A percentile compares a stretch with the other conserved stretches of the same genome.
phyloP scores from a whole-genome alignment of 2,329 filamentous ascomycete species.

The Xylariales sp. region DNA sequence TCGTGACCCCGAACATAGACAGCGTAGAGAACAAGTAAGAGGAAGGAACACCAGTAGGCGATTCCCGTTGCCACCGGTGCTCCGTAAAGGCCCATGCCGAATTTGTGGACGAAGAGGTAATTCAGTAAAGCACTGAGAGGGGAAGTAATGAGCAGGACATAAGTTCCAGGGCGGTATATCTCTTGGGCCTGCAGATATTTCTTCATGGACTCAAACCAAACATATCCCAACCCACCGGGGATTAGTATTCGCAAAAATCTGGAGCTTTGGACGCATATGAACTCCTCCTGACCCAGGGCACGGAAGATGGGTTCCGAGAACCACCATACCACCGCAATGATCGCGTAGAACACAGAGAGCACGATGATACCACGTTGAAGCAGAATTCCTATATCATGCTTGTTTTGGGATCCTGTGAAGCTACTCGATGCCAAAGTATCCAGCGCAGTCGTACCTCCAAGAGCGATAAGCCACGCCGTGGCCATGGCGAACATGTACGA shows the following conservation, averaged over 20 bases:
- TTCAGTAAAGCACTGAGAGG: conserved; percentile 78
- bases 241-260: conserved; percentile 69
- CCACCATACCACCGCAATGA: conserved; percentile 69
- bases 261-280: conserved; percentile 69
- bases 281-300: conserved; percentile 70
- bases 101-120: conserved; percentile 70
- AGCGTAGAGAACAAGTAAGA: conserved; percentile 69
- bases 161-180: conserved; percentile 78
- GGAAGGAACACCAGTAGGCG: conserved; percentile 80
- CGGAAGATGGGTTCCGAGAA: conserved; percentile 71
- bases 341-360: conserved; percentile 65
- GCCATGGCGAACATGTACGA: conserved; percentile 94
- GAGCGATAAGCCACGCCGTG: conserved; percentile 79
- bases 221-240: conserved; percentile 78
- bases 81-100: conserved; percentile 68
- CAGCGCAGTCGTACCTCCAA: conserved; percentile 80
- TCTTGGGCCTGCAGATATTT: conserved; percentile 81
- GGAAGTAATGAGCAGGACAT: conserved; percentile 76
- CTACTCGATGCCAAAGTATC: conserved; percentile 80
- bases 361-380: conserved; percentile 73
- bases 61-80: conserved; percentile 79
- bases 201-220: conserved; percentile 84
- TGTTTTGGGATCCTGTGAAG: conserved; percentile 77
- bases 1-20: conserved; percentile 65
- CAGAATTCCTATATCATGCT: conserved; percentile 71